A percentile compares a stretch with the other conserved stretches of the same genome.
Evolutionary conservation across 768 basidiomycete species (phyloP).

Genomic region (Termitomyces sp.): DNA sequence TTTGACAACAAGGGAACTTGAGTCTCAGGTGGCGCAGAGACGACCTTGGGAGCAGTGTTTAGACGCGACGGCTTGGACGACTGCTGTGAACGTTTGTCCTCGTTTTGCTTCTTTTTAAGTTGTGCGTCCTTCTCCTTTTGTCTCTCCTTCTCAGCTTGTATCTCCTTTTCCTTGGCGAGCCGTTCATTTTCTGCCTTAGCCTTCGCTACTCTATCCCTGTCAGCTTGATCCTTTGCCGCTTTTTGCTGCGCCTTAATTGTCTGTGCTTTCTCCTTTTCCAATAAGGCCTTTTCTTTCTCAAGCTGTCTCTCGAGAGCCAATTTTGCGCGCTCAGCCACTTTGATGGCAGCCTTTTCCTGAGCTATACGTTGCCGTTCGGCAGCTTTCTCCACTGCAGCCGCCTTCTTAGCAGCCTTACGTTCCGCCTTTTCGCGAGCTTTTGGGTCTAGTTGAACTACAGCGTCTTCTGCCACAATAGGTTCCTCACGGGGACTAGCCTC

Average conservation of each 20-base stretch:
- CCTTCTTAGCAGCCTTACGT: conserved; percentile 64
- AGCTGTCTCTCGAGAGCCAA: conserved; percentile 48
- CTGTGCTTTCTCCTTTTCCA: conserved; percentile 46
- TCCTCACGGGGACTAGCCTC: conserved; percentile 23
- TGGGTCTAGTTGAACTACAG: conserved; percentile 23
- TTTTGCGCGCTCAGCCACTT: conserved; percentile 51
- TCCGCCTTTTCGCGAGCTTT: conserved; percentile 55
- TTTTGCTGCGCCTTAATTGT: conserved; percentile 30
- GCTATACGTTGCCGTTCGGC: conserved; percentile 54
- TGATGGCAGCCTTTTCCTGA: conserved; percentile 55
- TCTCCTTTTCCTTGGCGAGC: conserved; percentile 27
- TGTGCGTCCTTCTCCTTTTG: conserved; percentile 20
- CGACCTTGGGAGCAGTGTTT: conserved; percentile 13
- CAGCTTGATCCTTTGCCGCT: conserved; percentile 29
- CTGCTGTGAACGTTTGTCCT: conserved; percentile 16
- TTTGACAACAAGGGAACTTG: conserved; percentile 79
- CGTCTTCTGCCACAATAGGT: conserved; percentile 28
- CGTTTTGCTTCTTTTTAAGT: conserved; percentile 19
- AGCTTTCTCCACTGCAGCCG: conserved; percentile 57
- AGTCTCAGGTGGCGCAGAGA: conserved; percentile 22
- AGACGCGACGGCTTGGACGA: conserved; percentile 3
- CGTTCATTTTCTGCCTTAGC: conserved; percentile 24
- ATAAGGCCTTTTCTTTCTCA: conserved; percentile 44
- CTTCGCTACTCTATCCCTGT: conserved; percentile 30
- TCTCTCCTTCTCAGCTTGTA: conserved; percentile 17